These are phyloP conservation scores for Begonia fuchsioides DNA, from an alignment of 306 rosid species.

Conservation along the genomic window DNA sequence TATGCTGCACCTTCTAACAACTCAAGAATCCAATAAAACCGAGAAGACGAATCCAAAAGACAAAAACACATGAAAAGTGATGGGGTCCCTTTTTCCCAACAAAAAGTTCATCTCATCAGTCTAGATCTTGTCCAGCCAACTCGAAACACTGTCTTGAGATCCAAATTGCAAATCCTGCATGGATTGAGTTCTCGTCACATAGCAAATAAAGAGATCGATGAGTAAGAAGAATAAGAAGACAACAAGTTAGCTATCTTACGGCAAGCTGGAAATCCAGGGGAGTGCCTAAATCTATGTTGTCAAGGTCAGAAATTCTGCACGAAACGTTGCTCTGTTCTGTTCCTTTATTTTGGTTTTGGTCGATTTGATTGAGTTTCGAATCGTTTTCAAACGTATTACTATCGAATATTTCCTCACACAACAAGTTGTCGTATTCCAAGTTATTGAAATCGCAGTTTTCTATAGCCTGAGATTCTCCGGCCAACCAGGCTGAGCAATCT, in stretches of 20 bases:
- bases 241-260: constrained; percentile 28
- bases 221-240: constrained; percentile 2
- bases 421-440: constrained; percentile 34
- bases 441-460: constrained; percentile 22
- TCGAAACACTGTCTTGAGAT: constrained; percentile 57
- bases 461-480: constrained; percentile 58
- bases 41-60: too few relatives aligned
- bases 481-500: constrained; percentile 34
- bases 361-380: constrained; percentile 13
- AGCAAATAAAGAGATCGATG: constrained; percentile 2
- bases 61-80: too few relatives aligned
- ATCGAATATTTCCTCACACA: constrained; percentile 56
- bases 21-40: too few relatives aligned
- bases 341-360: constrained; percentile 7
- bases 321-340: constrained; percentile 15
- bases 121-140: constrained; percentile 43
- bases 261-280: constrained; percentile 66
- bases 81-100: too few relatives aligned
- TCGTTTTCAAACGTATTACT: constrained; percentile 14
- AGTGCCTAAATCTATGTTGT: constrained; percentile 46
- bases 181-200: constrained; percentile 7
- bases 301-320: constrained; percentile 37
- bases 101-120: background rate
- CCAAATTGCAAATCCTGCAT: constrained; percentile 50
- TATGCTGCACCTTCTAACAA: too few relatives aligned